Percentiles rank a stretch among this genome's conserved stretches.
These are phyloP conservation scores for Mortierella claussenii DNA, from an alignment of 192 early-diverging fungal species.

Conservation along the genomic window DNA sequence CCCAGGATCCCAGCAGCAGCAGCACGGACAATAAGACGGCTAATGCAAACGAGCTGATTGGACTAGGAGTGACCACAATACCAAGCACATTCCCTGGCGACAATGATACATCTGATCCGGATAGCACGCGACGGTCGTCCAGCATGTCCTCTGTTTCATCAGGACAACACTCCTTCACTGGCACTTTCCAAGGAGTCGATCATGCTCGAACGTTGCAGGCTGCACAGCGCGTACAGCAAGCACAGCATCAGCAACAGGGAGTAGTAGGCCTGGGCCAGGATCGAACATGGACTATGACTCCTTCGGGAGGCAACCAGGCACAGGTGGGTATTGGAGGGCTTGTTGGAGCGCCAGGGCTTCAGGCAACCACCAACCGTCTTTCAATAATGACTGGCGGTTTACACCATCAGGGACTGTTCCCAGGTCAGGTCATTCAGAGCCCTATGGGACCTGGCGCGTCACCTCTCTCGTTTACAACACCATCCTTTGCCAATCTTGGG, in stretches of 20 bases:
- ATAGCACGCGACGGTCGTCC: conserved; percentile 4
- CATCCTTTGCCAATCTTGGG: conserved; percentile 16
- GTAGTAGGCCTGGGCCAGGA: conserved; percentile 7
- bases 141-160: conserved; percentile 17
- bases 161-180: conserved; percentile 14
- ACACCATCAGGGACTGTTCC: conserved; percentile 11
- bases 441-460: conserved; percentile 1
- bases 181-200: conserved; percentile 10
- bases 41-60: neutral
- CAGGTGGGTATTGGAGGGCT: conserved; percentile 7
- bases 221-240: neutral
- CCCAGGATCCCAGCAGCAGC: neutral
- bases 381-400: conserved; percentile 8
- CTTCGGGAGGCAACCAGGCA: conserved; percentile 4
- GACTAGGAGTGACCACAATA: conserved; percentile 17
- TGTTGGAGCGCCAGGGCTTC: neutral
- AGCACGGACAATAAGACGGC: neutral
- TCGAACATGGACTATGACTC: conserved; percentile 11
- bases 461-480: conserved; percentile 13
- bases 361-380: conserved; percentile 1
- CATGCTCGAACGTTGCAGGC: neutral
- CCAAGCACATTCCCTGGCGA: conserved; percentile 6
- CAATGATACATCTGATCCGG: conserved; percentile 4
- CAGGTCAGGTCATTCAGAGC: conserved; percentile 2
- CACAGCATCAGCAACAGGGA: conserved; percentile 13